A percentile compares a stretch with the other conserved stretches of the same genome.
Evolutionary conservation across 148 eudicot species (phyloP).

Genomic region (Silene latifolia): DNA sequence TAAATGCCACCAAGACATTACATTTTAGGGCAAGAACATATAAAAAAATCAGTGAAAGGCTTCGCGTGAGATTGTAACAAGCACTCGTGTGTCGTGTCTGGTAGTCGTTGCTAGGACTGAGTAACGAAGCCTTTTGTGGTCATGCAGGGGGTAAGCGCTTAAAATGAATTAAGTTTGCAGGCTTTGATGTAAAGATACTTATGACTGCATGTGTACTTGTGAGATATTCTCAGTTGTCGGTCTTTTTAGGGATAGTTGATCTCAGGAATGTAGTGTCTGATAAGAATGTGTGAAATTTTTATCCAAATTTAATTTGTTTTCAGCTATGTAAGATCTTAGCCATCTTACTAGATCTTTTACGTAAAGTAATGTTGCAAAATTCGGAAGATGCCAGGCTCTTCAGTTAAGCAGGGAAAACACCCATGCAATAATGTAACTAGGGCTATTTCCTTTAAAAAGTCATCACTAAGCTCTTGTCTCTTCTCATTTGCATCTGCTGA

Average conservation of each 20-base stretch:
- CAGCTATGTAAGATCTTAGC: not conserved
- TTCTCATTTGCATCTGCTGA: not conserved
- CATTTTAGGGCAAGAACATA: not conserved
- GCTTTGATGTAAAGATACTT: not conserved
- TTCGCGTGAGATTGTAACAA: not conserved
- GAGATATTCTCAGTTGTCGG: not conserved
- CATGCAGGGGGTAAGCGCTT: not conserved
- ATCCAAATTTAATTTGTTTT: not conserved
- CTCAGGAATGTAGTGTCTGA: no score
- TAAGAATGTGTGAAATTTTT: not conserved
- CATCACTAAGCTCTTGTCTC: no score
- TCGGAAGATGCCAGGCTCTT: no score
- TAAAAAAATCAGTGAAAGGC: not conserved
- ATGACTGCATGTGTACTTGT: not conserved
- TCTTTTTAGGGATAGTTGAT: no score
- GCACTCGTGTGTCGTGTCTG: not conserved
- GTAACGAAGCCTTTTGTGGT: not conserved
- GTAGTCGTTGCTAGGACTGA: not conserved
- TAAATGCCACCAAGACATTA: not conserved
- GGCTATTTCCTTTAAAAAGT: no score
- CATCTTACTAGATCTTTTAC: not conserved
- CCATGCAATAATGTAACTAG: no score
- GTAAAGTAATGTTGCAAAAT: not conserved
- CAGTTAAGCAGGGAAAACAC: no score
- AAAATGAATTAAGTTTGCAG: not conserved